A percentile compares a stretch with the other conserved stretches of the same genome.
phyloP scores from a whole-genome alignment of 2,329 filamentous ascomycete species.

The Penicillium rolfsii region DNA sequence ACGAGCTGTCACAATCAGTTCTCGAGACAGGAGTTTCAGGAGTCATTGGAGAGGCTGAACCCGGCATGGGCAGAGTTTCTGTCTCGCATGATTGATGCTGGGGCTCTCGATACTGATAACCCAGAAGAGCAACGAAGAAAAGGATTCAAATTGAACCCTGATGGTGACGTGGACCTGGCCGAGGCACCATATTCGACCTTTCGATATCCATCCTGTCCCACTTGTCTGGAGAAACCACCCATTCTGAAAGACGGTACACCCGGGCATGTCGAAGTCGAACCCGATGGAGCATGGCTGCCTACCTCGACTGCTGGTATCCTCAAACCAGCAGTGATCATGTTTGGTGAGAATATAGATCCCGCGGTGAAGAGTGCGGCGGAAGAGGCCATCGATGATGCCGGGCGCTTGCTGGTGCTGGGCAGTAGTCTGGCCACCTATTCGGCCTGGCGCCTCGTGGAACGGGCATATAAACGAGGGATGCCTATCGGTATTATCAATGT shows the following conservation, averaged over 20 bases:
- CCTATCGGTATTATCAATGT: constrained; percentile 87
- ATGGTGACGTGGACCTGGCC: constrained; percentile 90
- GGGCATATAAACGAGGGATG: constrained; percentile 79
- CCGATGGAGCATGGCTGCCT: constrained; percentile 75
- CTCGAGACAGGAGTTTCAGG: constrained; percentile 74
- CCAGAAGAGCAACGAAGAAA: constrained; percentile 67
- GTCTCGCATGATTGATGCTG: constrained; percentile 68
- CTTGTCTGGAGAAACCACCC: constrained; percentile 70
- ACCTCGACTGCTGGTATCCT: constrained; percentile 74
- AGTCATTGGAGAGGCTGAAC: constrained; percentile 75
- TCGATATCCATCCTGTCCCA: constrained; percentile 85
- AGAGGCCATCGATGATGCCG: constrained; percentile 74
- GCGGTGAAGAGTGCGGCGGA: constrained; percentile 76
- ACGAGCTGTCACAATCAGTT: constrained; percentile 74
- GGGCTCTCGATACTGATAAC: constrained; percentile 77
- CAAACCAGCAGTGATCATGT: constrained; percentile 95
- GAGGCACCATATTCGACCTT: constrained; percentile 87
- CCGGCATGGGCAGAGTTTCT: constrained; percentile 83
- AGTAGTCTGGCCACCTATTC: constrained; percentile 94
- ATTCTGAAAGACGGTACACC: constrained; percentile 57
- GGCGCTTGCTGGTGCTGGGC: constrained; percentile 76
- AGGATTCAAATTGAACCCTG: constrained; percentile 84
- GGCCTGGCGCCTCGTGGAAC: constrained; percentile 85
- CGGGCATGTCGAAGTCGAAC: constrained; percentile 69
- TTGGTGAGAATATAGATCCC: constrained; percentile 80